phyloP scores from a whole-genome alignment of 2,329 filamentous ascomycete genomes.

The Hypoxylon sp. region DNA sequence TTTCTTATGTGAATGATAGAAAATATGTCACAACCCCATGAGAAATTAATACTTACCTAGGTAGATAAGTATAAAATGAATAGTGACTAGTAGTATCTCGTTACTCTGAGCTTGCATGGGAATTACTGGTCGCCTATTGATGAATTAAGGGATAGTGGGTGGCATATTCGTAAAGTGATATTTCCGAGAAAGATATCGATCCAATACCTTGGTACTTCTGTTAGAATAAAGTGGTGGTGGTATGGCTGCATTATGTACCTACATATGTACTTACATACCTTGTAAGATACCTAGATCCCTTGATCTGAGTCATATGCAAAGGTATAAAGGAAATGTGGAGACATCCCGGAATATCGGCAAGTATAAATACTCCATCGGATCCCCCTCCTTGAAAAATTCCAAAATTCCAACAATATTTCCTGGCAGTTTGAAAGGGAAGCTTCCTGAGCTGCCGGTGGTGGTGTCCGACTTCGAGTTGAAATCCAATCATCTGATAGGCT shows the following conservation, averaged over 20 bases:
- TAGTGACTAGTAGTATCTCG: constrained; percentile 11
- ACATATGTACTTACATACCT: no score
- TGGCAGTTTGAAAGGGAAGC: constrained; percentile 38
- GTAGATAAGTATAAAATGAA: no score
- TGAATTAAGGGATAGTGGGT: neutral
- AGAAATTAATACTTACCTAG: no score
- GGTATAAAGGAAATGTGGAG: constrained; percentile 27
- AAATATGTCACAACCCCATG: no score
- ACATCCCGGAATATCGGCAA: constrained; percentile 18
- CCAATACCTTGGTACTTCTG: constrained; percentile 7
- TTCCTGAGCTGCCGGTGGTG: constrained; percentile 35
- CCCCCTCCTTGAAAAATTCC: constrained; percentile 34
- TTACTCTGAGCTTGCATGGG: constrained; percentile 22
- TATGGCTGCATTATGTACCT: constrained; percentile 2
- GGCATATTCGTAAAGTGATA: neutral
- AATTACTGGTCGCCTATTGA: constrained; percentile 1
- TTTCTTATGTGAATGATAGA: no score
- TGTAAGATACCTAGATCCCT: no score
- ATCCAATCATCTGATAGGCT: constrained; percentile 35
- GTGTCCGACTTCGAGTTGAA: constrained; percentile 33
- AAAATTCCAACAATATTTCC: constrained; percentile 30
- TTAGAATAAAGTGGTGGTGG: constrained; percentile 6
- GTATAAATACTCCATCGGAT: constrained; percentile 53
- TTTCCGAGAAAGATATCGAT: constrained; percentile 2
- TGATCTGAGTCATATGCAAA: constrained; percentile 36